Evolutionary conservation across 192 early-diverging fungal species (phyloP), one percentile per base, ranked within the genome.

Genomic region (Chytriomyces confervae): DNA sequence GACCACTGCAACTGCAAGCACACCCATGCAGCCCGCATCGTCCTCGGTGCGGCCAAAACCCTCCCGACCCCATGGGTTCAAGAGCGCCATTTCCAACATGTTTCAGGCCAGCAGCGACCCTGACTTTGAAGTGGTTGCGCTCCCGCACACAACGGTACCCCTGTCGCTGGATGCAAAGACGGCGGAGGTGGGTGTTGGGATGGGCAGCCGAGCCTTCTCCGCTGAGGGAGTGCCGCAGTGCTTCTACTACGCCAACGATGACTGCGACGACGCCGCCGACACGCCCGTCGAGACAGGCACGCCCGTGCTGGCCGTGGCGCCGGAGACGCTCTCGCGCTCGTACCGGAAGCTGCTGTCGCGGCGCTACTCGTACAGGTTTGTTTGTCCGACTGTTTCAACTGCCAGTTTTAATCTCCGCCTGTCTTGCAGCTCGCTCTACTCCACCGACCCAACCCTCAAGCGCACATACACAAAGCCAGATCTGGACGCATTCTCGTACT

Each of bases 361-460:
- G 11, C 45, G 62, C 11, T 74, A 74, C 27, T 50, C 61, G 13
- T 74, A 74, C 61, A 74, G 72, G 72, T 74, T 62, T 62, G 61
- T 53, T 47, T 49, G 13, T n/a, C n/a, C n/a, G n/a, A n/a, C 8
- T 18, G 11, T 67, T 16, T 67, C 9, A 64, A 27, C n/a, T 27
- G 0, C 47, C 47, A 7, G 4, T 53, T 69, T 11, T 20, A 47
- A 10, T 20, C 18, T 46, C 47, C 24, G 10, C 0, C 24, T 47
- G 16, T 16, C 47, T 53, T n/a, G 10, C 45, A 74, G 72, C 61
- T 74, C 72, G 44, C 24, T 74, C 9, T 74, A 50, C 27, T 50
- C 72, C 3, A 8, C 11, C 8, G 10, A 45, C 11, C 23, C 11
- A 7, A 47, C 61, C n/a, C n/a, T 45, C 46, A 8, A 20, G 27